Percentiles rank a stretch among this genome's conserved stretches.
phyloP scores from a whole-genome alignment of 169 alveolate genomes.

The Cryptosporidium meleagridis region DNA sequence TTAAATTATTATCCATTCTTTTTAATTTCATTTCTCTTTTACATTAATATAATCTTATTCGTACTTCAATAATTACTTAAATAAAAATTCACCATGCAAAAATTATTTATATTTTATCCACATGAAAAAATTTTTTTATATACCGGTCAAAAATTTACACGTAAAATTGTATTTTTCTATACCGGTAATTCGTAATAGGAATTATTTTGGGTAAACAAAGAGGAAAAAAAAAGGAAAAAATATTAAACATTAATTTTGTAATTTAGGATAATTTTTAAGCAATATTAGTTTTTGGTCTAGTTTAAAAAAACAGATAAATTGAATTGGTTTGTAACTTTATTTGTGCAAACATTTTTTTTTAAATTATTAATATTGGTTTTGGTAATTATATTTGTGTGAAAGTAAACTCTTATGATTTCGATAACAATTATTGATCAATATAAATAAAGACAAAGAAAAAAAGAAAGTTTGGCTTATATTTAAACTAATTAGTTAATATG shows the following conservation, averaged over 20 bases:
- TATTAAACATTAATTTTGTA: background rate
- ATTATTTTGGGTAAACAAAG: background rate
- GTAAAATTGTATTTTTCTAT: background rate
- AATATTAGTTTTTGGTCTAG: too few species aligned
- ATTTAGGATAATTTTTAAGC: background rate
- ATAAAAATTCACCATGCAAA: too few species aligned
- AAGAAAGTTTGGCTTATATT: too few species aligned
- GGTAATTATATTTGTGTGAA: background rate
- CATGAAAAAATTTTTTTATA: conserved; percentile 22
- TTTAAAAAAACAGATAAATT: background rate
- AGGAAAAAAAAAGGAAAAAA: background rate
- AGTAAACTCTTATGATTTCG: background rate
- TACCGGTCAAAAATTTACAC: conserved; percentile 35
- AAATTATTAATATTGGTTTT: background rate
- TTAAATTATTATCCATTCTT: background rate
- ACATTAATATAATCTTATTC: too few species aligned
- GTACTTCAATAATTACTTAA: too few species aligned
- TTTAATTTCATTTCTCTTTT: background rate
- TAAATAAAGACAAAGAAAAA: background rate
- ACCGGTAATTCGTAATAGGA: background rate
- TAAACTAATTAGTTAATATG: background rate
- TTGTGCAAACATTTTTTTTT: background rate
- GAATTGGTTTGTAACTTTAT: background rate
- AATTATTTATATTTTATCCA: background rate
- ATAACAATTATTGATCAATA: background rate